Conservation (phyloP, 2,329 filamentous ascomycete species). For the Aureobasidium sp. region DNA sequence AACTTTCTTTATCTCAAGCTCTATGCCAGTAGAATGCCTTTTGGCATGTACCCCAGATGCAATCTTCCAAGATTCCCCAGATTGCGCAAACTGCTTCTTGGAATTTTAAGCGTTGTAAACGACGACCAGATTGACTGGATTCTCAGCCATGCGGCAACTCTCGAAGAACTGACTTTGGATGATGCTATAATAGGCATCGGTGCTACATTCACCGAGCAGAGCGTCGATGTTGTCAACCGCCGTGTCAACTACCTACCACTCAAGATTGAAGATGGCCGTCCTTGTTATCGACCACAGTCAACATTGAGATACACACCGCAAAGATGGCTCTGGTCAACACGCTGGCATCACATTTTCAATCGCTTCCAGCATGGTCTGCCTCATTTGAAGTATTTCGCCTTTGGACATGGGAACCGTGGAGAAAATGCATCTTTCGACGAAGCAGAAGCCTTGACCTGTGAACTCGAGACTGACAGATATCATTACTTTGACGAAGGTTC, state of each 20-base stretch:
- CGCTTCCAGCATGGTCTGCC: neutral
- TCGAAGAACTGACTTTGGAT: conserved; percentile 36
- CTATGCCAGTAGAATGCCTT: conserved; percentile 27
- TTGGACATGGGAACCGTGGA: neutral
- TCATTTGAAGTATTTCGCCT: neutral
- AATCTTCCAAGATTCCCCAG: conserved; percentile 32
- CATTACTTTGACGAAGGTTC: neutral
- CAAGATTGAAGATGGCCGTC: neutral
- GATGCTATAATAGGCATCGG: conserved; percentile 24
- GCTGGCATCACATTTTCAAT: neutral
- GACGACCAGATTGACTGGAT: conserved; percentile 42
- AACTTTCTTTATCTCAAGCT: conserved; percentile 30
- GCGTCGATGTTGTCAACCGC: neutral
- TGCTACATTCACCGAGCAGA: neutral
- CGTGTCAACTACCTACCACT: neutral
- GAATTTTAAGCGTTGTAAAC: conserved; percentile 34
- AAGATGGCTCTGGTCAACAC: neutral
- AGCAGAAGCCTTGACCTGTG: neutral
- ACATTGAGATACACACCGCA: too few relatives aligned
- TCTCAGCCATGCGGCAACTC: conserved; percentile 27
- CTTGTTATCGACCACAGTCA: neutral
- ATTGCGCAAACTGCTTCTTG: conserved; percentile 32
- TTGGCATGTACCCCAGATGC: conserved; percentile 33
- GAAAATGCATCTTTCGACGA: neutral
- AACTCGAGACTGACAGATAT: neutral